These are phyloP conservation scores for Globisporangium iwayamae DNA, from an alignment of 352 stramenopile species.

Conservation along the genomic window DNA sequence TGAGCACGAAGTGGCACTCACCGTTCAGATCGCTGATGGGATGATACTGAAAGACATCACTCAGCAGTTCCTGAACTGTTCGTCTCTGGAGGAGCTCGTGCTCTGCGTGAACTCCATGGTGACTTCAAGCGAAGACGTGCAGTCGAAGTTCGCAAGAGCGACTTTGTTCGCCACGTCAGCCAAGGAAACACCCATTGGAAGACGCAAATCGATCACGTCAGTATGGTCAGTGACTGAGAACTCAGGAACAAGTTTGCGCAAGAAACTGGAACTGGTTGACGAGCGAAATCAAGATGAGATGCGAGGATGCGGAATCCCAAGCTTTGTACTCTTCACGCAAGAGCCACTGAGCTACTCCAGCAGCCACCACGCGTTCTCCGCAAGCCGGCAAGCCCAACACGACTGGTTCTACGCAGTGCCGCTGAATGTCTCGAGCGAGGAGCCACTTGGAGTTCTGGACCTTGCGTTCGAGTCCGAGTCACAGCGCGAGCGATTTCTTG, in stretches of 20 bases:
- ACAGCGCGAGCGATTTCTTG: constrained; percentile 9
- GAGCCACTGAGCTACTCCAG: constrained; percentile 9
- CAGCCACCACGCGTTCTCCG: constrained; percentile 7
- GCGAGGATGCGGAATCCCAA: constrained; percentile 3
- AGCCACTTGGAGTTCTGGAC: constrained; percentile 10
- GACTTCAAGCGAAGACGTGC: constrained; percentile 3
- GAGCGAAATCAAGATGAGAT: neutral
- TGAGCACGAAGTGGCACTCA: neutral
- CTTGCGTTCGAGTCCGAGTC: constrained; percentile 16
- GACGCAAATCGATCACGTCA: neutral
- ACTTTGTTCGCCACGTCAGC: constrained; percentile 6
- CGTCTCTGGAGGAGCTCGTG: constrained; percentile 13
- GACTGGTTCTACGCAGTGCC: constrained; percentile 7
- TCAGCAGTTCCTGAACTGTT: constrained; percentile 2
- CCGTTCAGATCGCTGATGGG: neutral
- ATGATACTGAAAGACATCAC: neutral
- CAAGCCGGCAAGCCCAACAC: neutral
- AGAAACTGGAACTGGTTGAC: constrained; percentile 2
- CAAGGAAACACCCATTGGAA: neutral
- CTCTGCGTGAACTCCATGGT: constrained; percentile 7
- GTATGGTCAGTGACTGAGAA: constrained; percentile 4
- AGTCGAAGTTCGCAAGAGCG: neutral
- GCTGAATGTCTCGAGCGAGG: neutral
- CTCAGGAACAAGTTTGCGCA: neutral
- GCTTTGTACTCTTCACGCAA: constrained; percentile 7